phyloP scores from a whole-genome alignment of 2,329 filamentous ascomycete species.

The Penicillium sp. region DNA sequence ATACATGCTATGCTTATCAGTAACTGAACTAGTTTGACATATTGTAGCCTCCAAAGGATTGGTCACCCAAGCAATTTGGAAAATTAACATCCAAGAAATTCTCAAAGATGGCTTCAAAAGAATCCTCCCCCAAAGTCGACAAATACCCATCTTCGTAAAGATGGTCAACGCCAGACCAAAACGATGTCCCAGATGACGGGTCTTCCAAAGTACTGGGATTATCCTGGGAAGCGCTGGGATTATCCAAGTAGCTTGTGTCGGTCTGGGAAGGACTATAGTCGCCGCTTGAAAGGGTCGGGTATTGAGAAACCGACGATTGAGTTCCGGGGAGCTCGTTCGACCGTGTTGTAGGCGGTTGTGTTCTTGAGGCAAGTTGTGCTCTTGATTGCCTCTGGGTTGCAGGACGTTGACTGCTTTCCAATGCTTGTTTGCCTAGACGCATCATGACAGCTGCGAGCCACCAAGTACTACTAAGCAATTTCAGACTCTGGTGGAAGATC shows the following conservation, averaged over 20 bases:
- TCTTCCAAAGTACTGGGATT: background rate
- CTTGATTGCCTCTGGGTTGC: background rate
- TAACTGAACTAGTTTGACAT: no score
- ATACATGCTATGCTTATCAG: no score
- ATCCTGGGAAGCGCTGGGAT: background rate
- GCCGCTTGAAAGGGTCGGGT: background rate
- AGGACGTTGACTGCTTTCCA: background rate
- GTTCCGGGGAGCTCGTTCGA: background rate
- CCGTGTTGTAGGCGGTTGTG: background rate
- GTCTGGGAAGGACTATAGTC: background rate
- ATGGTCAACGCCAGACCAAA: background rate
- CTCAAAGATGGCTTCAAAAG: background rate
- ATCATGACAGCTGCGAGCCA: background rate
- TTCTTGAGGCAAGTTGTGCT: background rate
- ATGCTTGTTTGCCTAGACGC: background rate
- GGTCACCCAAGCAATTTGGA: background rate
- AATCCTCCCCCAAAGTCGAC: background rate
- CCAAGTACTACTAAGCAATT: background rate
- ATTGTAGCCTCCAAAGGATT: background rate
- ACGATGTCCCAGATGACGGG: background rate
- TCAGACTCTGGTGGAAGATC: background rate
- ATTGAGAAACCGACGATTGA: no score
- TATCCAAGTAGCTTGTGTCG: background rate
- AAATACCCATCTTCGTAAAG: background rate
- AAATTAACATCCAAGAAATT: background rate